These are phyloP conservation scores for Gentiana macrophylla DNA, from an alignment of 257 asterid genomes.

Conservation along the genomic window DNA sequence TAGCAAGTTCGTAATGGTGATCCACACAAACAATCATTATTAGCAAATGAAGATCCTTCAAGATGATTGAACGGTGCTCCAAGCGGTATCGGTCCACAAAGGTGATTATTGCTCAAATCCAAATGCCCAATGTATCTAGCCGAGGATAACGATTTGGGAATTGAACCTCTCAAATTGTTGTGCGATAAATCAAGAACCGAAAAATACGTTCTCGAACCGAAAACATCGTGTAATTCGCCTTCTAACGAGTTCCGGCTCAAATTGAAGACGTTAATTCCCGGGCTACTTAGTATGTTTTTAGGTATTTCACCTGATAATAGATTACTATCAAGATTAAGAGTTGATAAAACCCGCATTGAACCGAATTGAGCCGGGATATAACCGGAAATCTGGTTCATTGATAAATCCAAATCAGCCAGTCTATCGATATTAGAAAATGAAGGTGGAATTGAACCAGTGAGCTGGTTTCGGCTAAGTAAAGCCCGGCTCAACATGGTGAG, in stretches of 20 bases:
- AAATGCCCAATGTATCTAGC: conserved; percentile 75
- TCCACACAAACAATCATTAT: conserved; percentile 89
- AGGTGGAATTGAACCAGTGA: conserved; percentile 64
- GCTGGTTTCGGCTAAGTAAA: conserved; percentile 53
- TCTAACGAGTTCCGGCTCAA: conserved; percentile 57
- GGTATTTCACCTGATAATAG: conserved; percentile 56
- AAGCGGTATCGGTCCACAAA: conserved; percentile 76
- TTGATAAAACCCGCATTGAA: conserved; percentile 84
- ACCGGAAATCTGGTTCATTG: conserved; percentile 60
- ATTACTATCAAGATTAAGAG: conserved; percentile 61
- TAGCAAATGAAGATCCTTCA: conserved; percentile 67
- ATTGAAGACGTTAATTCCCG: conserved; percentile 68
- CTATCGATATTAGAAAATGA: conserved; percentile 45
- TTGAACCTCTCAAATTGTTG: conserved; percentile 52
- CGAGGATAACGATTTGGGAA: conserved; percentile 51
- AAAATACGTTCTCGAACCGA: conserved; percentile 53
- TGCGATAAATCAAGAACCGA: conserved; percentile 64
- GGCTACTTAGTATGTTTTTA: conserved; percentile 28
- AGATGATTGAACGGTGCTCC: conserved; percentile 90
- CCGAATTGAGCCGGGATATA: conserved; percentile 61
- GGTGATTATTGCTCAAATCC: conserved; percentile 82
- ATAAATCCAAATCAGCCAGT: conserved; percentile 75
- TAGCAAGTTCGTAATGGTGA: conserved; percentile 57
- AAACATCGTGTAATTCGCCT: conserved; percentile 69
- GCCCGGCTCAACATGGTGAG: conserved; percentile 87